A percentile compares a stretch with the other conserved stretches of the same genome.
Conservation (phyloP, 2,329 filamentous ascomycete species). For the Pezicula rhizophila region DNA sequence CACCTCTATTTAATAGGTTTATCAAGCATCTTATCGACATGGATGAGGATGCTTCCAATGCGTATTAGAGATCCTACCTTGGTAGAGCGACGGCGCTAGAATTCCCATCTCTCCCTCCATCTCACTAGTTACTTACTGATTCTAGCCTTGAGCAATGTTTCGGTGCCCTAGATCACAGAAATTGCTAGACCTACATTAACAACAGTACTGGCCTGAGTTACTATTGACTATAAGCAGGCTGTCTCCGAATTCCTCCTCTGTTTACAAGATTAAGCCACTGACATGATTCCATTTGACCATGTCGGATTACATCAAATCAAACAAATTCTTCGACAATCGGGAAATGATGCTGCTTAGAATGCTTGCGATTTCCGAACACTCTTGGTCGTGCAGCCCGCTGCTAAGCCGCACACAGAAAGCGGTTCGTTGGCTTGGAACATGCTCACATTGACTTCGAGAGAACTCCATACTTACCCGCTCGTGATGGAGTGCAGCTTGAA, state of each 20-base stretch:
- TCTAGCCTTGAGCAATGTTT: constrained; percentile 22
- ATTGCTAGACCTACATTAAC: constrained; percentile 37
- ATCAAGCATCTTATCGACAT: constrained; percentile 38
- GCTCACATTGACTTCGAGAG: too few relatives aligned
- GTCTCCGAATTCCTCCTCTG: constrained; percentile 36
- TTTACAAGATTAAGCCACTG: constrained; percentile 38
- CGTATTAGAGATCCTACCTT: constrained; percentile 11
- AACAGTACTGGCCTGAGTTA: constrained; percentile 33
- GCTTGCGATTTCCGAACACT: too few relatives aligned
- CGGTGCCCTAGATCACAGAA: constrained; percentile 30
- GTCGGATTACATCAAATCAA: constrained; percentile 2
- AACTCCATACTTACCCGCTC: too few relatives aligned
- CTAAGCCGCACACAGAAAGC: too few relatives aligned
- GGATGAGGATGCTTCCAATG: constrained; percentile 22
- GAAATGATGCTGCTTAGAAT: too few relatives aligned
- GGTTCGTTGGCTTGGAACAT: too few relatives aligned
- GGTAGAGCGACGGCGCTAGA: neutral
- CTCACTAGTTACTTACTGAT: neutral
- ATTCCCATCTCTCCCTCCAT: neutral
- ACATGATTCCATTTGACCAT: constrained; percentile 33
- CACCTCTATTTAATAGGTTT: constrained; percentile 26
- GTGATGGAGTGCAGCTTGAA: too few relatives aligned
- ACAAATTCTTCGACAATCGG: neutral
- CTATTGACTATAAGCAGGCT: constrained; percentile 23
- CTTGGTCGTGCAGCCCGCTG: too few relatives aligned